Evolutionary conservation across 2,329 filamentous ascomycete genomes (phyloP), one percentile per base, ranked within the genome.

Genomic region (Ophiostoma sp.): DNA sequence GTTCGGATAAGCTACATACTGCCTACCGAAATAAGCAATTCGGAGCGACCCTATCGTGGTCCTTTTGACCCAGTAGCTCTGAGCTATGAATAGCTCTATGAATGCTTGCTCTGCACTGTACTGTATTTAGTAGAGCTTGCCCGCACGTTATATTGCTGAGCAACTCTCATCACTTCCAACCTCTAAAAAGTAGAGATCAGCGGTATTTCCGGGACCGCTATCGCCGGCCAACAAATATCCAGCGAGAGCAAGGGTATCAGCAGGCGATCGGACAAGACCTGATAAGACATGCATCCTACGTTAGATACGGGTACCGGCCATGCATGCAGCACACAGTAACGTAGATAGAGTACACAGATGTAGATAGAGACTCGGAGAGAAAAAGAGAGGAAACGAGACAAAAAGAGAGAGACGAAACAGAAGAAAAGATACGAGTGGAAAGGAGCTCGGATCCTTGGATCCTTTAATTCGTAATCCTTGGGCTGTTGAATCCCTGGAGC

Each of bases 11-110:
- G 23, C 23, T 48, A 8, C 23, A 57, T 27, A 31, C 27, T 36
- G 27, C 60, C 33, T 36, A 17, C 64, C 64, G 8, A 66, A 66
- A 41, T n/a, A 66, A 66, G 64, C 64, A 66, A 36, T 39, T 36
- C 64, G 64, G 64, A 66, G 64, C 64, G 64, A 41, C 64, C 64
- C 35, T 66, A 66, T 66, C 64, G 23, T 27, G 44, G 44, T 20
- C 44, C n/a, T 23, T 57, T 57, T 7, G 23, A 13, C n/a, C 23
- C 48, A 27, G 52, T 57, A 31, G 23, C 52, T 57, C 10, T 1
- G 15, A 41, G 39, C 23, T 57, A 17, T n/a, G 15, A 4, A n/a
- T 15, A 48, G 44, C 44, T 31, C 27, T 31, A 31, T 31, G 27
- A 31, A 31, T n/a, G 6, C 6, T 52, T n/a, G 17, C 17, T 10